Percentiles rank a stretch among this genome's conserved stretches.
Evolutionary conservation across 139 green algal species (phyloP).

Genomic region (Spirogloea muscicola): DNA sequence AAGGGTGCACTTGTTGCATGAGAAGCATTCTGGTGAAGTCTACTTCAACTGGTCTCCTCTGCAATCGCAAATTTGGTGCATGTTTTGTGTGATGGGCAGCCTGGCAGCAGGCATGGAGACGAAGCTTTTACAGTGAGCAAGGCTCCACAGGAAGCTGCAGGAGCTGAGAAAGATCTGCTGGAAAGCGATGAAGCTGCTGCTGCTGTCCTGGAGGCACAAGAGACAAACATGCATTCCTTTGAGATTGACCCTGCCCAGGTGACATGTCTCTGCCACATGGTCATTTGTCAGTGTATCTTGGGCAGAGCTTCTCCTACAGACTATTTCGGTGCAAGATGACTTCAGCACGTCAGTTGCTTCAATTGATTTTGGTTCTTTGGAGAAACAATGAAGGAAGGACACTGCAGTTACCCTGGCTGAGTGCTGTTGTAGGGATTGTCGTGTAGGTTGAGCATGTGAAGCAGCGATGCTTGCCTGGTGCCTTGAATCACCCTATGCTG

Average conservation of each 20-base stretch:
- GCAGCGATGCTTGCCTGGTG: slow-evolving; percentile 79
- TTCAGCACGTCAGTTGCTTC: too few relatives aligned
- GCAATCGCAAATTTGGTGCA: not conserved
- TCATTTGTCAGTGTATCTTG: too few relatives aligned
- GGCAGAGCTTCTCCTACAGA: too few relatives aligned
- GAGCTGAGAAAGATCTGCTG: slow-evolving; percentile 12
- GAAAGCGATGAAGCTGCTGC: not conserved
- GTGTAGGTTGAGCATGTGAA: slow-evolving; percentile 97
- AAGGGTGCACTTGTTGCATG: not conserved
- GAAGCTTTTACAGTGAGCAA: slow-evolving; percentile 23
- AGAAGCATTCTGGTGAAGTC: not conserved
- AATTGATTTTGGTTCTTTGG: too few relatives aligned
- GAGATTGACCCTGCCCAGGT: slow-evolving; percentile 46
- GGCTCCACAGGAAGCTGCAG: not conserved
- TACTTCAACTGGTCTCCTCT: not conserved
- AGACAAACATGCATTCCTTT: slow-evolving; percentile 37
- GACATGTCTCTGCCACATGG: not conserved
- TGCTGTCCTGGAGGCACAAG: not conserved
- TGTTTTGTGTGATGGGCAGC: not conserved
- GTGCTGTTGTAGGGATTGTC: not conserved
- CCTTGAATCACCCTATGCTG: slow-evolving; percentile 93
- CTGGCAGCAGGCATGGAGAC: not conserved
- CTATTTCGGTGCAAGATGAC: too few relatives aligned
- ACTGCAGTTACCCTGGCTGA: not conserved
- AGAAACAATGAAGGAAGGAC: not conserved